A percentile compares a stretch with the other conserved stretches of the same genome.
These are phyloP conservation scores for Arthrinium phaeospermum DNA, from an alignment of 2,329 filamentous ascomycete genomes.

Conservation along the genomic window DNA sequence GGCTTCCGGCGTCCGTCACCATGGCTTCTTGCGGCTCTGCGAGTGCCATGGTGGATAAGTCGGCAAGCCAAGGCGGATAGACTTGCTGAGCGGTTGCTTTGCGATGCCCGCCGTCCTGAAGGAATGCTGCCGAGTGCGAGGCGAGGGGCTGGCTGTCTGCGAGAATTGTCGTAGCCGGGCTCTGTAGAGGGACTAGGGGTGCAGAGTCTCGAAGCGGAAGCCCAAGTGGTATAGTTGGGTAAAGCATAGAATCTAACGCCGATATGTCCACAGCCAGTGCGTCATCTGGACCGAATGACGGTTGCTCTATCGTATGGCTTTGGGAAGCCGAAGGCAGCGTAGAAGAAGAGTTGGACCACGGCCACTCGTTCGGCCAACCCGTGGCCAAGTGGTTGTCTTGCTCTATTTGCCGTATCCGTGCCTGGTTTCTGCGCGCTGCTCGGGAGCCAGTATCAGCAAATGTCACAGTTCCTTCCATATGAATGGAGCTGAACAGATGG, in stretches of 20 bases:
- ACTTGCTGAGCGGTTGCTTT: not conserved
- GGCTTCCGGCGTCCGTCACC: not conserved
- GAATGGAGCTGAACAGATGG: not conserved
- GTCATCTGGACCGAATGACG: not conserved
- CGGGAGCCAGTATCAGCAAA: not conserved
- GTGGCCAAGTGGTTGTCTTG: not conserved
- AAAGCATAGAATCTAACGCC: slow-evolving; percentile 6
- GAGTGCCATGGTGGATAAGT: not conserved
- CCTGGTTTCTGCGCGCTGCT: slow-evolving; percentile 6
- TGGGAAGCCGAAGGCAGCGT: not conserved
- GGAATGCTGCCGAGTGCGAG: not conserved
- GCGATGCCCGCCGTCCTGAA: not conserved
- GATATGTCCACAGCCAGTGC: not conserved
- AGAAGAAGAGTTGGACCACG: not conserved
- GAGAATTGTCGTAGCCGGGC: not conserved
- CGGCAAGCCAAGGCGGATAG: not conserved
- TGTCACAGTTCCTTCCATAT: not conserved
- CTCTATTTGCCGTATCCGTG: slow-evolving; percentile 11
- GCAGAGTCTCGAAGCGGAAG: not conserved
- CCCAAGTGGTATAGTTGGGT: not conserved
- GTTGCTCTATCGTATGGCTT: not conserved
- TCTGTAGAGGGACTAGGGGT: not conserved
- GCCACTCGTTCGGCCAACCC: not conserved
- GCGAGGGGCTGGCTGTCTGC: not conserved
- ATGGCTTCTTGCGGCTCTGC: not conserved